Evolutionary conservation across 176 grass and related monocot genomes (phyloP).

Genomic region (Ananas comosus): DNA sequence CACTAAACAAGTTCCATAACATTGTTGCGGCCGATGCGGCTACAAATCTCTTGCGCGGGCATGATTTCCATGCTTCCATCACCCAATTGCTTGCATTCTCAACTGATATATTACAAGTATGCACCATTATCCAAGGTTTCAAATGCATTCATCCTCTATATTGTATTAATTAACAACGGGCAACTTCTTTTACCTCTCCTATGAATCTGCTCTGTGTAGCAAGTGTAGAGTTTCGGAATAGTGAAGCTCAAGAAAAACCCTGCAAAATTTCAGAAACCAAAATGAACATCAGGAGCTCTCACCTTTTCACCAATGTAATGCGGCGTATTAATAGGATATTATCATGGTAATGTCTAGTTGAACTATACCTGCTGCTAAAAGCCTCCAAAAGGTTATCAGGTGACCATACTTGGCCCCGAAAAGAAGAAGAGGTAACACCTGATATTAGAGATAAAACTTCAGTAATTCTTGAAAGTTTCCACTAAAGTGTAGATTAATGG

Average conservation of each 20-base stretch:
- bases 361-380: slow-evolving; percentile 55
- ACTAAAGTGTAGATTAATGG: not conserved
- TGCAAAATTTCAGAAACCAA: slow-evolving; percentile 30
- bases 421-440: slow-evolving; percentile 63
- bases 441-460: slow-evolving; percentile 13
- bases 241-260: slow-evolving; percentile 88
- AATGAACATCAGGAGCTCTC: slow-evolving; percentile 1
- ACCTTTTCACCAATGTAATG: not conserved
- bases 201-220: slow-evolving; percentile 69
- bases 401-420: slow-evolving; percentile 63
- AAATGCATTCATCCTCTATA: not conserved
- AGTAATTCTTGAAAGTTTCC: not conserved
- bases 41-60: slow-evolving; percentile 80
- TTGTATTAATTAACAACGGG: slow-evolving; percentile 5
- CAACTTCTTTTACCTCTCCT: slow-evolving; percentile 30
- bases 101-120: slow-evolving; percentile 28
- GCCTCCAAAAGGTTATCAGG: slow-evolving; percentile 41
- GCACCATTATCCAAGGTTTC: not conserved
- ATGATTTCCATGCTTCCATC: slow-evolving; percentile 65
- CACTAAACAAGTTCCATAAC: slow-evolving; percentile 82
- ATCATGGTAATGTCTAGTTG: not conserved
- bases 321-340: not conserved
- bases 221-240: slow-evolving; percentile 56
- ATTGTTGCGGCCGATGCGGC: slow-evolving; percentile 46
- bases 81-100: slow-evolving; percentile 25